Conservation (phyloP, 2,329 filamentous ascomycete genomes). For the Aureobasidium sp. region DNA sequence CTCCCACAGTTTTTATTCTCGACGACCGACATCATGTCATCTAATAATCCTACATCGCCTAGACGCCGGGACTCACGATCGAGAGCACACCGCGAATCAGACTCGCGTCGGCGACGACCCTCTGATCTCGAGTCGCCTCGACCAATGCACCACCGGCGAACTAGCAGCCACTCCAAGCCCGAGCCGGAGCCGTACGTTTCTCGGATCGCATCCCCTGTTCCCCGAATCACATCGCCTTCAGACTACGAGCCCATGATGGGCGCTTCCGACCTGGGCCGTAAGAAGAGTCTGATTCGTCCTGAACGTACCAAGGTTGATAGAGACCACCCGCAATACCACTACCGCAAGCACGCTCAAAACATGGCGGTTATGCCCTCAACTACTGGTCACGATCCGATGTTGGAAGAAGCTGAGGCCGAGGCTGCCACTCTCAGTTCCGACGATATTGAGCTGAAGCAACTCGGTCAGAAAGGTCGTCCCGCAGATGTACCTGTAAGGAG, state of each 20-base stretch:
- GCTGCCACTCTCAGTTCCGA: slow-evolving; percentile 53
- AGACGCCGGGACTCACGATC: slow-evolving; percentile 8
- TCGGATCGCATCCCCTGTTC: neutral
- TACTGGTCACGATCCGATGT: slow-evolving; percentile 82
- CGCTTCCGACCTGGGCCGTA: slow-evolving; percentile 51
- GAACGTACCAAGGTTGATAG: slow-evolving; percentile 78
- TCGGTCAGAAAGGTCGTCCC: slow-evolving; percentile 30
- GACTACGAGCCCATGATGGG: slow-evolving; percentile 45
- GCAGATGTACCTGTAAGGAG: neutral
- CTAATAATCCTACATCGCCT: neutral
- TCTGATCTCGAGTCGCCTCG: slow-evolving; percentile 61
- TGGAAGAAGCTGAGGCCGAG: slow-evolving; percentile 50
- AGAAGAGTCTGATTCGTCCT: slow-evolving; percentile 80
- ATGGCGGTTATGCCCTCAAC: slow-evolving; percentile 87
- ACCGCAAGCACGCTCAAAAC: slow-evolving; percentile 86
- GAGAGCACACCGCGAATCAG: slow-evolving; percentile 34
- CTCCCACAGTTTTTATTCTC: neutral
- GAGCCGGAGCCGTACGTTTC: slow-evolving; percentile 17
- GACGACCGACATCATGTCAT: slow-evolving; percentile 3
- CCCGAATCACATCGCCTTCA: slow-evolving; percentile 17
- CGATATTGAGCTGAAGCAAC: slow-evolving; percentile 46
- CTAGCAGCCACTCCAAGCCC: slow-evolving; percentile 23
- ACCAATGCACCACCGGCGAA: slow-evolving; percentile 28
- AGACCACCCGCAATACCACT: slow-evolving; percentile 91
- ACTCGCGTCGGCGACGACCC: slow-evolving; percentile 55